These are phyloP conservation scores for Botrytis squamosa DNA, from an alignment of 2,329 filamentous ascomycete genomes.

Conservation along the genomic window DNA sequence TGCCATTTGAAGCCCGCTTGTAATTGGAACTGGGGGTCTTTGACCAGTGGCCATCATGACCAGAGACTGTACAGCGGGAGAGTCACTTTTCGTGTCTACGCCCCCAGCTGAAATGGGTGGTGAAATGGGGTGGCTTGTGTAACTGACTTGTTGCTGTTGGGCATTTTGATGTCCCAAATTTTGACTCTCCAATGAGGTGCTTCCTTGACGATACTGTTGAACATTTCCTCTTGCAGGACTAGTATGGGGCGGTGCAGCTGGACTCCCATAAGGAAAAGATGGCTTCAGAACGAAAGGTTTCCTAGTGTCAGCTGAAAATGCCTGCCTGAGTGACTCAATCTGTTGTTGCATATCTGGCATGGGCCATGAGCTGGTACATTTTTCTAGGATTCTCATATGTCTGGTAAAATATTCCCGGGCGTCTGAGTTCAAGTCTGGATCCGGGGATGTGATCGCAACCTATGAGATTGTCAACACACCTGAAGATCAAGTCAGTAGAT, in stretches of 20 bases:
- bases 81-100: conserved; percentile 74
- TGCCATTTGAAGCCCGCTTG: conserved; percentile 43
- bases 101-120: conserved; percentile 74
- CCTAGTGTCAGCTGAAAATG: conserved; percentile 81
- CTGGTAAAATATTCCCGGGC: conserved; percentile 86
- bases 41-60: conserved; percentile 64
- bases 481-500: conserved; percentile 16
- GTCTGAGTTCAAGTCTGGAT: conserved; percentile 81
- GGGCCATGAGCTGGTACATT: conserved; percentile 77
- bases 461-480: conserved; percentile 41
- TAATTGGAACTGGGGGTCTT: conserved; percentile 48
- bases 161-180: conserved; percentile 52
- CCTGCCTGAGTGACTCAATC: conserved; percentile 83
- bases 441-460: conserved; percentile 91
- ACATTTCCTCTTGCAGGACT: conserved; percentile 30
- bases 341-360: conserved; percentile 89
- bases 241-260: conserved; percentile 41
- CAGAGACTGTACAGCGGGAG: conserved; percentile 68
- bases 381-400: conserved; percentile 91
- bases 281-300: conserved; percentile 88
- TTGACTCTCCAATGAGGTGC: conserved; percentile 42
- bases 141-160: conserved; percentile 60
- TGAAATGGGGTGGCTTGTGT: conserved; percentile 69
- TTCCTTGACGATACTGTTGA: conserved; percentile 35
- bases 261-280: conserved; percentile 83